phyloP scores from a whole-genome alignment of 202 grass and related monocot genomes.

The Schoenoplectus triqueter region DNA sequence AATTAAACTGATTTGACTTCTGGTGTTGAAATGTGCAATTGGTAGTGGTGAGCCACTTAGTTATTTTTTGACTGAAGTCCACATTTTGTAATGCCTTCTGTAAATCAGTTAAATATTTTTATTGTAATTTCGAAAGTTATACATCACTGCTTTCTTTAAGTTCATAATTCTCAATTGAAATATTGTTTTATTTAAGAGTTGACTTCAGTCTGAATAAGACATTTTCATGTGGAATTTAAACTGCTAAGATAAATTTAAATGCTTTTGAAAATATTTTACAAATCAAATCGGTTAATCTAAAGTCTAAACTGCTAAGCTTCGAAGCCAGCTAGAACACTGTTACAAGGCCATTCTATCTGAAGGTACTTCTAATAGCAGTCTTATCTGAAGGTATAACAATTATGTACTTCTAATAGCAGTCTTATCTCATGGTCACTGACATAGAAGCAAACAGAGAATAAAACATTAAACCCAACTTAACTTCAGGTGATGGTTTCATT shows the following conservation, averaged over 20 bases:
- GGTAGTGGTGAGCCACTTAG: background rate
- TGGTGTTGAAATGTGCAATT: conserved; percentile 2
- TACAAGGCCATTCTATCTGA: background rate
- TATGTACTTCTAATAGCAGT: background rate
- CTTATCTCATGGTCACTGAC: background rate
- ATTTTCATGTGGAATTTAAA: background rate
- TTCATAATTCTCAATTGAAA: background rate
- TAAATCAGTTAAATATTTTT: background rate
- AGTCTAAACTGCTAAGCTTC: background rate
- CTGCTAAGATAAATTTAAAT: conserved; percentile 3
- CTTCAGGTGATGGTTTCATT: background rate
- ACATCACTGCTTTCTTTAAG: background rate
- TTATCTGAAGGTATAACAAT: background rate
- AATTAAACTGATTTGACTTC: background rate
- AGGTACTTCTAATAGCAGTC: background rate
- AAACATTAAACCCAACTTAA: background rate
- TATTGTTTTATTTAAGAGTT: background rate
- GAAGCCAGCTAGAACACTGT: conserved; percentile 19
- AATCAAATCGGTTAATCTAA: background rate
- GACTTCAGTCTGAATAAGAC: background rate
- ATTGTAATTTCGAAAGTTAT: background rate
- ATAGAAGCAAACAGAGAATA: background rate
- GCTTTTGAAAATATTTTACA: background rate
- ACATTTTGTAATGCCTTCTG: background rate
- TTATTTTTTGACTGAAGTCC: background rate